Percentiles rank a stretch among this genome's conserved stretches.
Conservation (phyloP, 305 asterid species). For the Solanum hybrid region DNA sequence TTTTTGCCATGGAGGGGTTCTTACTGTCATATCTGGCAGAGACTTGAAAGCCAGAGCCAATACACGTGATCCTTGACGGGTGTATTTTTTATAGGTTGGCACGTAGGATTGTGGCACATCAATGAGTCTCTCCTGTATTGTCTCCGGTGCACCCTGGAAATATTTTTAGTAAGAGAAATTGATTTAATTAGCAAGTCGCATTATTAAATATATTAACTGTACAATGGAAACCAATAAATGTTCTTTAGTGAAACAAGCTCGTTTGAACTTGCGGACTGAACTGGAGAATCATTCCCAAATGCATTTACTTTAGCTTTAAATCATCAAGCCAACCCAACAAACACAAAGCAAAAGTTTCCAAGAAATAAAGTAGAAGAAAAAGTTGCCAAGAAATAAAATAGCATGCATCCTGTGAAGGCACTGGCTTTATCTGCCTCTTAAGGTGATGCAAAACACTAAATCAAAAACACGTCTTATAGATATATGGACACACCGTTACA, state of each 20-base stretch:
- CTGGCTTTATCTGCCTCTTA: background rate
- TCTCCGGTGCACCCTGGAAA: conserved; percentile 97
- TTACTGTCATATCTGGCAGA: conserved; percentile 96
- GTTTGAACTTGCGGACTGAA: background rate
- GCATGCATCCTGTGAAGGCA: background rate
- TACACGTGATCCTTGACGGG: conserved; percentile 98
- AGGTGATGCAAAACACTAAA: background rate
- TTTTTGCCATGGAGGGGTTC: conserved; percentile 11
- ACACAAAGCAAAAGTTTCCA: background rate
- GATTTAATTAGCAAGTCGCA: background rate
- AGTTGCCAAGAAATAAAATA: background rate
- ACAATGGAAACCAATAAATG: background rate
- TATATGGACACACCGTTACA: background rate
- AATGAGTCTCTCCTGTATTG: conserved; percentile 89
- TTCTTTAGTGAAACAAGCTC: background rate
- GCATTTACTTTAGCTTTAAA: background rate
- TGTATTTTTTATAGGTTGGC: conserved; percentile 72
- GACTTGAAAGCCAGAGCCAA: conserved; percentile 88
- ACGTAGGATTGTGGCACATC: conserved; percentile 73
- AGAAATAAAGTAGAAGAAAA: background rate
- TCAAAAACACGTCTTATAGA: background rate
- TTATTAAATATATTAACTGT: background rate
- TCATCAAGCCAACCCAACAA: background rate
- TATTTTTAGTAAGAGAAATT: background rate
- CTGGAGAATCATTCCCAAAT: background rate